Evolutionary conservation across 192 early-diverging fungal species (phyloP).

Genomic region (Endogone sp.): DNA sequence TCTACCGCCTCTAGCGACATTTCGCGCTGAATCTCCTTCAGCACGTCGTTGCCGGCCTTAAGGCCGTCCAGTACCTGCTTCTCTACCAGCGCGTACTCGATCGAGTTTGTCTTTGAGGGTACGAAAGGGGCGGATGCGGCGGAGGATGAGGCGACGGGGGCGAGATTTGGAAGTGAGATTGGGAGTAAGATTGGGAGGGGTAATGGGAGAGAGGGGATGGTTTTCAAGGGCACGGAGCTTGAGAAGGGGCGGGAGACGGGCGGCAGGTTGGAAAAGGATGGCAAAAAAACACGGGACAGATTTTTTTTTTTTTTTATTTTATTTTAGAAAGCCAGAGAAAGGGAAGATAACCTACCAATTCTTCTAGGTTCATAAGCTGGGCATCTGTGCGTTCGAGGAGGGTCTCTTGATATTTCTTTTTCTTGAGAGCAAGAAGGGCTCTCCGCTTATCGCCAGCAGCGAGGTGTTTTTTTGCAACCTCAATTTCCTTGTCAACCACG

Average conservation of each 20-base stretch:
- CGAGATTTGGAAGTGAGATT: background rate
- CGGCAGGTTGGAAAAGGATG: too few relatives aligned
- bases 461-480: conserved; percentile 74
- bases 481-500: conserved; percentile 78
- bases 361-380: conserved; percentile 88
- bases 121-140: background rate
- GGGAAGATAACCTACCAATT: conserved; percentile 55
- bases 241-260: background rate
- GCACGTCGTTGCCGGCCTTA: conserved; percentile 78
- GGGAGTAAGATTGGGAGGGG: too few relatives aligned
- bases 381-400: conserved; percentile 78
- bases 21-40: conserved; percentile 81
- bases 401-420: conserved; percentile 95
- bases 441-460: conserved; percentile 70
- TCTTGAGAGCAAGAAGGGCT: conserved; percentile 87
- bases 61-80: conserved; percentile 84
- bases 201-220: background rate
- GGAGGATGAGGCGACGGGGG: background rate
- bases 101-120: conserved; percentile 56
- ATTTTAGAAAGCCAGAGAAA: background rate
- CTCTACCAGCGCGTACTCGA: conserved; percentile 93
- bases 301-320: too few relatives aligned
- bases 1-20: conserved; percentile 91
- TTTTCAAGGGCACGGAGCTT: background rate
- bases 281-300: too few relatives aligned